Evolutionary conservation across 2,329 filamentous ascomycete species (phyloP), one percentile per base, ranked within the genome.

Genomic region (Penicillium sp.): DNA sequence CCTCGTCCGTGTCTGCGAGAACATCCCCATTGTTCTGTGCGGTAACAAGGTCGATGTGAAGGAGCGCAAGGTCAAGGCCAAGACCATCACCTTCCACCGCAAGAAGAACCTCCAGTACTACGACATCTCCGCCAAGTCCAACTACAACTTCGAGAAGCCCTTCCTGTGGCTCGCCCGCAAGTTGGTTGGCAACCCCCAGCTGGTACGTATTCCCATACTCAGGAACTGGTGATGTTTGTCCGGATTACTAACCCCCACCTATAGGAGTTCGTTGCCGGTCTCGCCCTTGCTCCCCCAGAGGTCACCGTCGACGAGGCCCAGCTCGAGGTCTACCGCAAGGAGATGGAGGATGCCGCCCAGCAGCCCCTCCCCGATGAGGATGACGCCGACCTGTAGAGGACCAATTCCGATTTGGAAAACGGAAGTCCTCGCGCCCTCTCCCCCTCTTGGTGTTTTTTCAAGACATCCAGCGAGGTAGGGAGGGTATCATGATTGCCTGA

Each of bases 61-160:
- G 90, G 95, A 99, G 88, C 92, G 95, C 81, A 99, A 99, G 85
- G 95, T 99, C 78, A 99, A 99, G 89, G 95, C 95, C 77, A 99
- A 99, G 91, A 96, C 93, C 77, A 99, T 99, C 82, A 99, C 95
- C 68, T 99, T 99, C 91, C 95, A 99, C 87, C 92, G 95, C 83
- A 99, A 99, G 91, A 99, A 99, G 89, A 99, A 98, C 83, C 89
- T 99, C 53, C 95, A 99, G 83, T 99, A 98, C 88, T 99, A 99
- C 86, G 95, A 98, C 72, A 98, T 98, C 78, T 97, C 92, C 43
- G 95, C 95, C 81, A 99, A 98, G 86, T 97, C 93, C 76, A 98
- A 98, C 87, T 98, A 99, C 85, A 98, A 98, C 88, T 98, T 98
- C 80, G 93, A 98, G 89, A 99, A 98, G 88, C 93, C 93, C 64